These are phyloP conservation scores for Fusarium austroafricanum DNA, from an alignment of 2,329 filamentous ascomycete species.

Conservation along the genomic window DNA sequence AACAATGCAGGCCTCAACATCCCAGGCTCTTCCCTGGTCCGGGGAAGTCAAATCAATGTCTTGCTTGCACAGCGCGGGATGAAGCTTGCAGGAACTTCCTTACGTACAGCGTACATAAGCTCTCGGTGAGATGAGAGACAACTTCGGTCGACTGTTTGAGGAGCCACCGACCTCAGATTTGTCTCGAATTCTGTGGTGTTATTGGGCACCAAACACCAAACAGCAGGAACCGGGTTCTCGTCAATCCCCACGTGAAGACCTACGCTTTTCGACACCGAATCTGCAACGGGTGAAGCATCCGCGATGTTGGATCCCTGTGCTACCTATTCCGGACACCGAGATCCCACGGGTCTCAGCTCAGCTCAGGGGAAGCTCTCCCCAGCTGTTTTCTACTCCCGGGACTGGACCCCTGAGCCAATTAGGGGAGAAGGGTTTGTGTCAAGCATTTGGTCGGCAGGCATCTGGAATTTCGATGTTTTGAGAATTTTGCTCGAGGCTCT, in stretches of 20 bases:
- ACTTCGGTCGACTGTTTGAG: constrained; percentile 36
- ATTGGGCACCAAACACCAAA: constrained; percentile 4
- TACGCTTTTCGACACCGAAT: constrained; percentile 46
- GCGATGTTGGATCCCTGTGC: constrained; percentile 22
- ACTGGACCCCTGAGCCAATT: constrained; percentile 38
- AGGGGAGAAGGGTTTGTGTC: background rate
- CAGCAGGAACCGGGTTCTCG: background rate
- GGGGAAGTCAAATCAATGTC: constrained; percentile 3
- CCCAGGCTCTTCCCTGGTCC: constrained; percentile 10
- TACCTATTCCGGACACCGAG: constrained; percentile 41
- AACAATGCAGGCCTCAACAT: constrained; percentile 8
- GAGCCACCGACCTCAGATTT: constrained; percentile 11
- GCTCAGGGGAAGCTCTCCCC: constrained; percentile 36
- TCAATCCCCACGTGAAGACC: constrained; percentile 42
- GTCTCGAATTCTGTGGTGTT: constrained; percentile 14
- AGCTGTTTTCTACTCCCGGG: constrained; percentile 13
- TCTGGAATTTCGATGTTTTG: constrained; percentile 1
- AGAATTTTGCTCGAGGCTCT: constrained; percentile 15
- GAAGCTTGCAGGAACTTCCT: constrained; percentile 4
- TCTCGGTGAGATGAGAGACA: constrained; percentile 22
- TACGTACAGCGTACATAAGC: constrained; percentile 1
- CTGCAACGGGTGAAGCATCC: constrained; percentile 20
- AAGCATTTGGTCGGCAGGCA: constrained; percentile 8
- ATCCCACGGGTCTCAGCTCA: constrained; percentile 25
- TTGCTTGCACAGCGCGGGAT: constrained; percentile 17